These are phyloP conservation scores for Oehlia diaphana DNA, from an alignment of 192 early-diverging fungal species.

Conservation along the genomic window DNA sequence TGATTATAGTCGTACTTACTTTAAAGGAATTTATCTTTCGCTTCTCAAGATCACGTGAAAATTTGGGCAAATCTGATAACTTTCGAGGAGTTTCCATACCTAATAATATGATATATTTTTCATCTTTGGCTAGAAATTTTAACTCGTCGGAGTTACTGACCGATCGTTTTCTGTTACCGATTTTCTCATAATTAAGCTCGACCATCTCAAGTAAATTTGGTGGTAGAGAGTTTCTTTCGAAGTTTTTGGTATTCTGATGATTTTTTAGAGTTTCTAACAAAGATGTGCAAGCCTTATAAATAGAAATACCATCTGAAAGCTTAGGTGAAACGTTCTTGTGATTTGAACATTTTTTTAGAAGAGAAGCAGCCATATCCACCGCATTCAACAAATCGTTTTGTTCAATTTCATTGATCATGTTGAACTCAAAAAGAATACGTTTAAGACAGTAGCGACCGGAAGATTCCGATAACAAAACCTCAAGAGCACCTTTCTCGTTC, in stretches of 20 bases:
- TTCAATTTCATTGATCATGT: background rate
- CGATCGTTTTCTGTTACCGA: background rate
- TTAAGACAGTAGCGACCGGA: background rate
- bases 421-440: constrained; percentile 1
- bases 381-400: background rate
- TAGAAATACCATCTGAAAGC: background rate
- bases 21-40: constrained; percentile 11
- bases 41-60: background rate
- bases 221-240: background rate
- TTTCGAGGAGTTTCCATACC: background rate
- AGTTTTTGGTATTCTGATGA: background rate
- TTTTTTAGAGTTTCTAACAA: background rate
- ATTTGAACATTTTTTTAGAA: background rate
- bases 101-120: background rate
- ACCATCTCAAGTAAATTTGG: background rate
- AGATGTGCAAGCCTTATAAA: background rate
- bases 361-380: background rate
- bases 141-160: too few relatives aligned
- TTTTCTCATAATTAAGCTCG: background rate
- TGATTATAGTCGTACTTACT: background rate
- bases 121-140: background rate
- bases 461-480: background rate
- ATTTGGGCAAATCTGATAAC: background rate
- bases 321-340: background rate
- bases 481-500: background rate